These are phyloP conservation scores for Plectranthus barbatus DNA, from an alignment of 257 asterid genomes.

Conservation along the genomic window DNA sequence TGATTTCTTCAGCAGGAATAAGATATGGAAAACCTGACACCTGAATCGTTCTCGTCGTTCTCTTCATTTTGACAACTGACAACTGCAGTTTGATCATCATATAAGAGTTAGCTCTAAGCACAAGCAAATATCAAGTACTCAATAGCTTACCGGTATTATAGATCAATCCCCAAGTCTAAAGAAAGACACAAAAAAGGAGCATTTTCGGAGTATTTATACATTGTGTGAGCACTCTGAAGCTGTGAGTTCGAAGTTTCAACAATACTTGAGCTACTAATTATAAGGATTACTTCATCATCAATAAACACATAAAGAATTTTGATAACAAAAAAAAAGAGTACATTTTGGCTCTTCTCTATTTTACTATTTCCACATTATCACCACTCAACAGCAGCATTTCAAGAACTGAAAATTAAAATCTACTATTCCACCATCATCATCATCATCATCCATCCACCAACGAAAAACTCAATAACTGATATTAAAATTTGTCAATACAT, in stretches of 20 bases:
- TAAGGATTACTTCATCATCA: not conserved
- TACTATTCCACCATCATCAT: too few relatives aligned
- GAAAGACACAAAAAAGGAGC: not conserved
- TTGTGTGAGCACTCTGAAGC: not conserved
- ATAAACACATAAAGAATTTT: not conserved
- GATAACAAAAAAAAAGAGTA: not conserved
- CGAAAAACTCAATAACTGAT: too few relatives aligned
- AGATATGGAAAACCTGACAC: conserved; percentile 48
- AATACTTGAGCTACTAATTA: not conserved
- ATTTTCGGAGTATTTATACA: not conserved
- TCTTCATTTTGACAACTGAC: conserved; percentile 6
- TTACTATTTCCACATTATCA: not conserved
- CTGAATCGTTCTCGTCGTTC: conserved; percentile 35
- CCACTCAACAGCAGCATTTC: not conserved
- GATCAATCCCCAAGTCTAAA: not conserved
- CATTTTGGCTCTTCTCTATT: not conserved
- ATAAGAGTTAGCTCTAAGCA: not conserved
- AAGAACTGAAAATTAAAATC: not conserved
- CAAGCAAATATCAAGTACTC: not conserved
- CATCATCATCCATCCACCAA: too few relatives aligned
- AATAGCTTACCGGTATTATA: not conserved
- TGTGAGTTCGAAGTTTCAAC: not conserved
- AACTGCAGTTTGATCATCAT: conserved; percentile 9
- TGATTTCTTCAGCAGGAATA: conserved; percentile 33
- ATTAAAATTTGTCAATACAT: not conserved